These are phyloP conservation scores for Penicillium macrosclerotiorum DNA, from an alignment of 495 filamentous ascomycete species.

Conservation along the genomic window DNA sequence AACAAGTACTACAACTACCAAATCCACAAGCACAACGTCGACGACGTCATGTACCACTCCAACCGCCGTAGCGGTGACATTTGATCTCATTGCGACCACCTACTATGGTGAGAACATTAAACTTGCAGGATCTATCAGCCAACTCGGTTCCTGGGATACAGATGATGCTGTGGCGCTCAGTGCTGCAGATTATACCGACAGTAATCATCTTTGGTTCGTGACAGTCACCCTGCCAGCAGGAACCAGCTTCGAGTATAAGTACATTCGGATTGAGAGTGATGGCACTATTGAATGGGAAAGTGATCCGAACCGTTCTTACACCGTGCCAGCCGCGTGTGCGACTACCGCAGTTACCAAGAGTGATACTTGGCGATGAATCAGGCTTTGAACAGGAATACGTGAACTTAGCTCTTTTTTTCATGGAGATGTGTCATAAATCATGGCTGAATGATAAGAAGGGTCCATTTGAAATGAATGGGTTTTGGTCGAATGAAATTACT, in stretches of 20 bases:
- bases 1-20: constrained; percentile 28
- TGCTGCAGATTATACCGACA: constrained; percentile 51
- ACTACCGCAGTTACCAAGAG: constrained; percentile 34
- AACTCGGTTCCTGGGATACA: constrained; percentile 58
- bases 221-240: constrained; percentile 53
- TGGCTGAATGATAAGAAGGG: no score
- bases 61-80: constrained; percentile 55
- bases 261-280: constrained; percentile 54
- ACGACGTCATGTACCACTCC: constrained; percentile 39
- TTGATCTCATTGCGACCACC: constrained; percentile 55
- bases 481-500: no score
- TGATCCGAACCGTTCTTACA: constrained; percentile 60
- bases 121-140: constrained; percentile 52
- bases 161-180: constrained; percentile 49
- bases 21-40: constrained; percentile 30
- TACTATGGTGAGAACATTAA: constrained; percentile 57
- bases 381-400: not conserved
- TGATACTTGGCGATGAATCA: constrained; percentile 30
- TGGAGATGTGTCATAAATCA: no score
- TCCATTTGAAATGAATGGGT: no score
- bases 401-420: no score
- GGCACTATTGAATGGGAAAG: constrained; percentile 61
- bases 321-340: constrained; percentile 50
- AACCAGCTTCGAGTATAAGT: constrained; percentile 63
- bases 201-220: constrained; percentile 57